phyloP scores from a whole-genome alignment of 1,284 basidiomycete species.

The Boletus hoseneyae region DNA sequence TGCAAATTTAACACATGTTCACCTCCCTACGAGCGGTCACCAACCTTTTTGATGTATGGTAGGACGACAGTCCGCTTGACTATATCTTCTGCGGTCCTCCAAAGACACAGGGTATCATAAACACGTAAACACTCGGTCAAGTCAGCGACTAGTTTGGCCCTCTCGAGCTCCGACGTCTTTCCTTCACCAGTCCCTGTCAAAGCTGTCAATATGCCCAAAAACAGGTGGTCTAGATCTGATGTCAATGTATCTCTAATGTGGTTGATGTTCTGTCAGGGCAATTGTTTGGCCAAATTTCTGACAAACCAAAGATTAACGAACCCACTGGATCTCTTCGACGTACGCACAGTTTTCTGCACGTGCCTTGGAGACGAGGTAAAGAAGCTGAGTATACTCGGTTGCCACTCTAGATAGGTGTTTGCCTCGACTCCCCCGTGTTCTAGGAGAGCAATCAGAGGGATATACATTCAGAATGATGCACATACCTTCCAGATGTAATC shows the following conservation, averaged over 20 bases:
- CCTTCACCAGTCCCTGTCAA: constrained; percentile 47
- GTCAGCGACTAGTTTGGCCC: constrained; percentile 58
- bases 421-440: constrained; percentile 61
- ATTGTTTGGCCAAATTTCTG: constrained; percentile 12
- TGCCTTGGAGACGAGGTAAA: constrained; percentile 87
- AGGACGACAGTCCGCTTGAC: constrained; percentile 68
- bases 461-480: not conserved
- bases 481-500: constrained; percentile 24
- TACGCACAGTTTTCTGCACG: constrained; percentile 71
- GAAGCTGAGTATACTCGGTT: constrained; percentile 87
- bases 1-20: not conserved
- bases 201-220: constrained; percentile 52
- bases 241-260: constrained; percentile 78
- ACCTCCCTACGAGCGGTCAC: constrained; percentile 13
- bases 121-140: constrained; percentile 78
- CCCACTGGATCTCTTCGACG: constrained; percentile 81
- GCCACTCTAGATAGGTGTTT: constrained; percentile 87
- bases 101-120: constrained; percentile 78
- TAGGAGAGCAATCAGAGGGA: constrained; percentile 25
- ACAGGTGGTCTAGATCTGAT: constrained; percentile 79
- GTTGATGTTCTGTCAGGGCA: constrained; percentile 63
- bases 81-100: constrained; percentile 85
- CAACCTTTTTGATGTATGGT: constrained; percentile 73
- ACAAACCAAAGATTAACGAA: constrained; percentile 45
- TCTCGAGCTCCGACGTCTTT: constrained; percentile 56